Percentiles rank a stretch among this genome's conserved stretches.
Evolutionary conservation across 129 eudicot genomes (phyloP).

Genomic region (Ambrosia artemisiifolia): DNA sequence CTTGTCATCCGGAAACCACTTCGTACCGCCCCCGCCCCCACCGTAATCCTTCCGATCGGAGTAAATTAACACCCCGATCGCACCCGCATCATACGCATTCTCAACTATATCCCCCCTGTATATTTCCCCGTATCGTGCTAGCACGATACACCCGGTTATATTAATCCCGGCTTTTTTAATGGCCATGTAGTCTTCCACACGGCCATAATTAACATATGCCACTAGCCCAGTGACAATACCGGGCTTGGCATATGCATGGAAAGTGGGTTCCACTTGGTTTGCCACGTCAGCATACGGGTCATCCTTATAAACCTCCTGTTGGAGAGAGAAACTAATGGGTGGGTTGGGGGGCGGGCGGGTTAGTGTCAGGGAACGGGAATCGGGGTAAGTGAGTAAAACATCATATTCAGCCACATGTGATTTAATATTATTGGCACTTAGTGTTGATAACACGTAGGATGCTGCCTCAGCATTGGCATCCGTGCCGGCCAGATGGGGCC

Average conservation of each 20-base stretch:
- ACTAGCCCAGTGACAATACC: conserved; percentile 52
- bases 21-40: conserved; percentile 47
- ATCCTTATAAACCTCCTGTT: conserved; percentile 47
- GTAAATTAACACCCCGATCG: conserved; percentile 55
- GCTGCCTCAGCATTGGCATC: conserved; percentile 71
- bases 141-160: conserved; percentile 42
- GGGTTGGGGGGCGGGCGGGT: conserved; percentile 35
- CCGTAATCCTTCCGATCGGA: conserved; percentile 79
- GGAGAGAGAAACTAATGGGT: conserved; percentile 38
- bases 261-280: conserved; percentile 54
- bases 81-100: conserved; percentile 66
- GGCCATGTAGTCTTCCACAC: conserved; percentile 52
- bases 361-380: conserved; percentile 47
- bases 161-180: conserved; percentile 42
- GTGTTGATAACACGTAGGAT: conserved; percentile 58
- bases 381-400: conserved; percentile 60
- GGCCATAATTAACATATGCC: conserved; percentile 77
- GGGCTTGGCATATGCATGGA: conserved; percentile 76
- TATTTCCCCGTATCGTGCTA: conserved; percentile 71
- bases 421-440: conserved; percentile 42
- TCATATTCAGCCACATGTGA: conserved; percentile 51
- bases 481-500: conserved; percentile 83
- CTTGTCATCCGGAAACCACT: conserved; percentile 69
- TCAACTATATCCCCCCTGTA: conserved; percentile 70
- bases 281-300: conserved; percentile 69